phyloP scores from a whole-genome alignment of 345 rosid genomes.

The Salix dunnii region DNA sequence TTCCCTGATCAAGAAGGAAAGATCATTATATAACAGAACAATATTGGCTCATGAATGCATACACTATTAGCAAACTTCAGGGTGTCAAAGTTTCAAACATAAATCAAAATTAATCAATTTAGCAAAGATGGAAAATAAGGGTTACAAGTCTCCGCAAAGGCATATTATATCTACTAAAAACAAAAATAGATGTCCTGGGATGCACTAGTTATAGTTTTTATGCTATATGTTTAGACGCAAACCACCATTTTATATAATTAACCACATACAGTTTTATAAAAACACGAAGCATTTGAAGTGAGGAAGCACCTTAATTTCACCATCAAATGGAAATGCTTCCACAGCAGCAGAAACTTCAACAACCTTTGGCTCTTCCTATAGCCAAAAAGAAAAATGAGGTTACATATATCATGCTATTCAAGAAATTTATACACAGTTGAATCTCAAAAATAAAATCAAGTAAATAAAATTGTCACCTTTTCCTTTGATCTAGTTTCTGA shows the following conservation, averaged over 20 bases:
- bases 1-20: conserved; percentile 36
- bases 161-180: background rate
- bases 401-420: background rate
- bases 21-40: background rate
- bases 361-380: conserved; percentile 24
- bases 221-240: background rate
- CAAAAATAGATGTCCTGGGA: background rate
- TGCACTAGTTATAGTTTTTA: background rate
- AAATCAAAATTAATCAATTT: background rate
- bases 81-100: background rate
- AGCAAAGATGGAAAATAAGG: background rate
- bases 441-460: background rate
- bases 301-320: conserved; percentile 17
- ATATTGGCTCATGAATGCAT: background rate
- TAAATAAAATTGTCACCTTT: conserved; percentile 36
- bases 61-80: background rate
- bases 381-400: background rate
- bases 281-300: conserved; percentile 2
- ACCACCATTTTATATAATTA: background rate
- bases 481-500: conserved; percentile 36
- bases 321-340: conserved; percentile 20
- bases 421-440: conserved; percentile 4
- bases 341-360: conserved; percentile 17
- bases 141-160: background rate
- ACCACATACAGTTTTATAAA: background rate